Conservation (phyloP, 768 basidiomycete genomes). For the Chalciporus pseudorubinellus region DNA sequence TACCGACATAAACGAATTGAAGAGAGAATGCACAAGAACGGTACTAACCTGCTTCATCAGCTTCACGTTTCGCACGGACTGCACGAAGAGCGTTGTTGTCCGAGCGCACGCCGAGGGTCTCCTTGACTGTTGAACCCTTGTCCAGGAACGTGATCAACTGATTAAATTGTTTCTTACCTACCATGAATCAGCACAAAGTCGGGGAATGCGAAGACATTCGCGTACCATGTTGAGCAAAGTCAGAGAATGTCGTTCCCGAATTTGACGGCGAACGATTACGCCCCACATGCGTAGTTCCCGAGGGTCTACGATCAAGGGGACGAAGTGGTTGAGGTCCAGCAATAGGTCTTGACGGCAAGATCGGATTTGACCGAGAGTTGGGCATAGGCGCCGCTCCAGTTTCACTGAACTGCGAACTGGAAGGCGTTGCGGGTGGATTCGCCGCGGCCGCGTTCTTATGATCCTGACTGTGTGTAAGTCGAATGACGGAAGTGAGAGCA, state of each 20-base stretch:
- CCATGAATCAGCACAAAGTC: not conserved
- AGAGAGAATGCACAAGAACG: not conserved
- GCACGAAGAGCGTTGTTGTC: slow-evolving; percentile 68
- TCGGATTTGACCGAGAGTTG: slow-evolving; percentile 45
- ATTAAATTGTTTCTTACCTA: slow-evolving; percentile 84
- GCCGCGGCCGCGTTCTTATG: slow-evolving; percentile 50
- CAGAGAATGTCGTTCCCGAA: slow-evolving; percentile 78
- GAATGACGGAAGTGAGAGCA: slow-evolving; percentile 2
- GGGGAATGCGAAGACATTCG: not conserved
- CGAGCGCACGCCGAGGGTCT: slow-evolving; percentile 51
- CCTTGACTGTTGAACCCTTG: slow-evolving; percentile 66
- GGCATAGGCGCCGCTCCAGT: slow-evolving; percentile 27
- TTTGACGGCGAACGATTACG: slow-evolving; percentile 79
- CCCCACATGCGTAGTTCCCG: slow-evolving; percentile 48
- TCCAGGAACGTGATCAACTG: slow-evolving; percentile 85
- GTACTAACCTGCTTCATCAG: slow-evolving; percentile 80
- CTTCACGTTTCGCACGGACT: slow-evolving; percentile 83
- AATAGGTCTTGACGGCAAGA: slow-evolving; percentile 46
- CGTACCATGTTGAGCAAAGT: slow-evolving; percentile 79
- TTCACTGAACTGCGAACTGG: slow-evolving; percentile 35
- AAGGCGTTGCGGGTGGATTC: slow-evolving; percentile 27
- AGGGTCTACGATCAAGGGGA: slow-evolving; percentile 72
- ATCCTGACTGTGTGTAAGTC: slow-evolving; percentile 46
- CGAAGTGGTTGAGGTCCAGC: slow-evolving; percentile 73
- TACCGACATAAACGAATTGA: slow-evolving; percentile 3